phyloP scores from a whole-genome alignment of 2,329 filamentous ascomycete genomes.

The Fusarium odoratissimum region DNA sequence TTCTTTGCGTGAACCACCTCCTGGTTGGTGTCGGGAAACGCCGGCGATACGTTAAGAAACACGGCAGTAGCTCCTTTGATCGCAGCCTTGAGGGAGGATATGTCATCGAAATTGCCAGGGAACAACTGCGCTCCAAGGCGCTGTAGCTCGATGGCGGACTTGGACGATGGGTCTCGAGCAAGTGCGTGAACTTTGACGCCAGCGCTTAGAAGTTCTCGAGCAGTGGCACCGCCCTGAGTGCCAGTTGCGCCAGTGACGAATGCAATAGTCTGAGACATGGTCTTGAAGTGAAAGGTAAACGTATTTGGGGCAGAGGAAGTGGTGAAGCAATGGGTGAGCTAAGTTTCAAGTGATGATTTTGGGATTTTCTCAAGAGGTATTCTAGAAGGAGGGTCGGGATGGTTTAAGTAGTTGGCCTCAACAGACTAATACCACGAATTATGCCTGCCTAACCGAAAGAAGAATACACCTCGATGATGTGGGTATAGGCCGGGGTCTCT shows the following conservation, averaged over 20 bases:
- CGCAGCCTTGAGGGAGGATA: neutral
- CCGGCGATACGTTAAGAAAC: neutral
- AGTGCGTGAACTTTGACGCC: neutral
- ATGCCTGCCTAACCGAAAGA: neutral
- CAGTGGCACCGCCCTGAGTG: neutral
- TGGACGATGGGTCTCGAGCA: neutral
- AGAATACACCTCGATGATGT: neutral
- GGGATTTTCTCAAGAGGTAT: no score
- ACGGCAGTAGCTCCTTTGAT: neutral
- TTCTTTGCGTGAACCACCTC: neutral
- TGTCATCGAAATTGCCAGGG: neutral
- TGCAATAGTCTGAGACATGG: neutral
- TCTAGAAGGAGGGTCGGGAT: fast-evolving
- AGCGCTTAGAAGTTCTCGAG: neutral
- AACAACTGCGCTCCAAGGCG: neutral
- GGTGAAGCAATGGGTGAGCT: fast-evolving
- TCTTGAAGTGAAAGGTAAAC: neutral
- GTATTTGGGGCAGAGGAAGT: neutral
- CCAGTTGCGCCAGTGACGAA: neutral
- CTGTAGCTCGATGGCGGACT: neutral
- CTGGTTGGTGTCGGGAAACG: neutral
- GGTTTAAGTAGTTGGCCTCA: neutral
- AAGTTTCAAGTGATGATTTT: fast-evolving
- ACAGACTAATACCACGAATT: neutral
- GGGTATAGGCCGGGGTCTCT: neutral